Evolutionary conservation across 2,329 filamentous ascomycete species (phyloP).

Genomic region (Cercospora brassicicola): DNA sequence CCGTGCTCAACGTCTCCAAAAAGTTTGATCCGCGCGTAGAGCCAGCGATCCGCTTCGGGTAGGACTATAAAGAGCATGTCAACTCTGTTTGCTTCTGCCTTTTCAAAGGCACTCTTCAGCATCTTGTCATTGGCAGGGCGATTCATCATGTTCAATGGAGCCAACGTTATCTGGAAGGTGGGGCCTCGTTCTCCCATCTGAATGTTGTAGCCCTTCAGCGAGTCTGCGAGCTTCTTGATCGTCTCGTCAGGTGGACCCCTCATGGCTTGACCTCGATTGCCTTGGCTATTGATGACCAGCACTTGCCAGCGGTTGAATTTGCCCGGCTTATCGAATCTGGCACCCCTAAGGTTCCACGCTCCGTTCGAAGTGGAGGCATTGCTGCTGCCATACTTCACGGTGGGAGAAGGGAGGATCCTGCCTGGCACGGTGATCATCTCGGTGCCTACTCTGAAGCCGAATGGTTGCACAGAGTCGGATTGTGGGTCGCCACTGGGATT

Average conservation of each 20-base stretch:
- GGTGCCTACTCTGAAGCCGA: slow-evolving; percentile 63
- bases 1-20: slow-evolving; percentile 67
- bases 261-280: slow-evolving; percentile 21
- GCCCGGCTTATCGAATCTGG: slow-evolving; percentile 58
- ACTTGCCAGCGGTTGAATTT: slow-evolving; percentile 52
- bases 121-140: slow-evolving; percentile 30
- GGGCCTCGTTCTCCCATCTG: slow-evolving; percentile 25
- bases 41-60: slow-evolving; percentile 49
- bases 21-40: slow-evolving; percentile 68
- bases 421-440: slow-evolving; percentile 70
- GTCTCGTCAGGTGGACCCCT: slow-evolving; percentile 14
- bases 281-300: slow-evolving; percentile 30
- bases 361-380: slow-evolving; percentile 25
- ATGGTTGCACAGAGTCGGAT: slow-evolving; percentile 43
- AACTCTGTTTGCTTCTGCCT: slow-evolving; percentile 32
- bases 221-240: slow-evolving; percentile 21
- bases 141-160: slow-evolving; percentile 22
- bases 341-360: slow-evolving; percentile 40
- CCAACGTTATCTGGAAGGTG: slow-evolving; percentile 20
- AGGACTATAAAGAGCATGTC: slow-evolving; percentile 64
- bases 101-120: slow-evolving; percentile 27
- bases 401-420: slow-evolving; percentile 64
- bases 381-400: slow-evolving; percentile 56
- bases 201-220: slow-evolving; percentile 33
- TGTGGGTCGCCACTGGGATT: slow-evolving; percentile 25